Evolutionary conservation across 768 basidiomycete species (phyloP).

Genomic region (Tricholoma bakamatsutake): DNA sequence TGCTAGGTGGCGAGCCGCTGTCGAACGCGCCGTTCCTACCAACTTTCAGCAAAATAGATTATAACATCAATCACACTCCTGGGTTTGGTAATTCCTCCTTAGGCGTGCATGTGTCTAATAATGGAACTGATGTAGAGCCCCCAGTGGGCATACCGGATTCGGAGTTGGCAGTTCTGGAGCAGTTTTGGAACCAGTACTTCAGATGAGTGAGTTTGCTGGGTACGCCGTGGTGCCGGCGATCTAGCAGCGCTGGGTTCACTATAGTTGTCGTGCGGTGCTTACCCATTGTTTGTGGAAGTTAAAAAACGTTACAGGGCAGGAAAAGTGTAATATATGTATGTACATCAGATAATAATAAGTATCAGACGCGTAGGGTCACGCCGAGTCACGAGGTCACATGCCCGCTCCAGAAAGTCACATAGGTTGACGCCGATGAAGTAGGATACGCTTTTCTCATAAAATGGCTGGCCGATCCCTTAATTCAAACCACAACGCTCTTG

Average conservation of each 20-base stretch:
- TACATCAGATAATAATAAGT: neutral
- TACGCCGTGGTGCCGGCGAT: neutral
- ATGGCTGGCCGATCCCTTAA: neutral
- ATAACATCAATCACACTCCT: slow-evolving; percentile 6
- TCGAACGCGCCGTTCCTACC: slow-evolving; percentile 33
- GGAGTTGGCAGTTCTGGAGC: slow-evolving; percentile 13
- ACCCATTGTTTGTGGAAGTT: neutral
- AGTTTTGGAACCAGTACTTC: slow-evolving; percentile 15
- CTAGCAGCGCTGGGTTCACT: neutral
- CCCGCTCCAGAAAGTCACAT: neutral
- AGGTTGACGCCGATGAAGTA: neutral
- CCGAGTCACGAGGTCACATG: neutral
- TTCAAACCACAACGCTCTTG: neutral
- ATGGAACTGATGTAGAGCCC: neutral
- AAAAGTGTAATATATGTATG: neutral
- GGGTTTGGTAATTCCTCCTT: neutral
- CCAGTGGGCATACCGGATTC: slow-evolving; percentile 8
- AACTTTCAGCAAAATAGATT: slow-evolving; percentile 13
- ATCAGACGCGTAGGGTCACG: neutral
- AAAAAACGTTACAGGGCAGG: too few species aligned
- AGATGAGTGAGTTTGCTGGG: neutral
- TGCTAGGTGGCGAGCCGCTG: slow-evolving; percentile 36
- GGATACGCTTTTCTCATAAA: too few species aligned
- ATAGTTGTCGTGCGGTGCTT: neutral
- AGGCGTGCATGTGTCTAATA: neutral